These are phyloP conservation scores for Carallia brachiata DNA, from an alignment of 345 rosid species.

Conservation along the genomic window DNA sequence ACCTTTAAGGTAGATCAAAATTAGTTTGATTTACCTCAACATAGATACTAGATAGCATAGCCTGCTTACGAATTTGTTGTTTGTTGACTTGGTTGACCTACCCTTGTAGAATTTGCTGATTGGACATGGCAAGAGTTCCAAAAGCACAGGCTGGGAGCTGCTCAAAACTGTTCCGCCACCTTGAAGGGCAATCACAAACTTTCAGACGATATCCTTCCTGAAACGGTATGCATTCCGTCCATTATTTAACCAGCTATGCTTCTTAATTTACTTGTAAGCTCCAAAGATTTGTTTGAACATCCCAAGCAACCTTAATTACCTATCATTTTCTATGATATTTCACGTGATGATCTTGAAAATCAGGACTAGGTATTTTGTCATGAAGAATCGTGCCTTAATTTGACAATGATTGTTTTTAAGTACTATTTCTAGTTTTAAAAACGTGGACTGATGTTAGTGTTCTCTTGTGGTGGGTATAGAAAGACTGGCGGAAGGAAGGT, in stretches of 20 bases:
- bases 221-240: slow-evolving; percentile 31
- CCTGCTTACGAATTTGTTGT: neutral
- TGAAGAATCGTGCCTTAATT: no score
- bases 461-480: slow-evolving; percentile 35
- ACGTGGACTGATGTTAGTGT: neutral
- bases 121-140: slow-evolving; percentile 93
- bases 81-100: neutral
- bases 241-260: no score
- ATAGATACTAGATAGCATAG: no score
- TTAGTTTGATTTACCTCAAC: no score
- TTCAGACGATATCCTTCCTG: slow-evolving; percentile 55
- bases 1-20: no score
- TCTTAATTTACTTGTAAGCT: no score
- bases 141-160: slow-evolving; percentile 78
- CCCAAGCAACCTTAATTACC: no score
- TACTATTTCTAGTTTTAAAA: neutral
- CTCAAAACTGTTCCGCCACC: slow-evolving; percentile 98
- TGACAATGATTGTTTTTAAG: no score
- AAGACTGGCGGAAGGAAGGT: slow-evolving; percentile 90
- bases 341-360: no score
- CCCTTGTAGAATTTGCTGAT: slow-evolving; percentile 77
- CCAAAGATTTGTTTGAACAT: no score
- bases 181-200: slow-evolving; percentile 73
- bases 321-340: no score
- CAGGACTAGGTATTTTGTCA: no score